Evolutionary conservation across 1,284 basidiomycete genomes (phyloP), one percentile per base, ranked within the genome.

Genomic region (Anthracocystis walkeri): DNA sequence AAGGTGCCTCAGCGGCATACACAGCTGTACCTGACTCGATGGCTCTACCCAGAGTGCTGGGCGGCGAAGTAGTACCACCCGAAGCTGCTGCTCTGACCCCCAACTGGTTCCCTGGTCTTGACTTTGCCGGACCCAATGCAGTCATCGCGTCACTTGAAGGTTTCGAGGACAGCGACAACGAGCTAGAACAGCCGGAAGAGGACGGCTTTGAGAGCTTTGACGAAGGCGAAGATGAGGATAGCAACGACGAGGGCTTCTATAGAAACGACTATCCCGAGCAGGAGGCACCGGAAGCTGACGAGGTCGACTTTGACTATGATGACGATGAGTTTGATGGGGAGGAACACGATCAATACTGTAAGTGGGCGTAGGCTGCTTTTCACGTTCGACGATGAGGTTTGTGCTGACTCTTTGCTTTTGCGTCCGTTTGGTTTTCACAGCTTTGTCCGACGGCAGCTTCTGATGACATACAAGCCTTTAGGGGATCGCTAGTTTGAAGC

Each of bases 221-320:
- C 25, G 80, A 83, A n/a, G 82, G 79, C 5, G 79, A 79, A 50
- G 79, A 83, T 46, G 82, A 84, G 48, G 82, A 84, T 48, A 81
- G 78, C 66, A 84, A 84, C 60, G 81, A 82, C 52, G 82, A 84
- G 60, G 82, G 77, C n/a, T 84, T 77, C 51, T 84, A 83, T 60
- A 41, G 77, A 7, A 84, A 84, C 62, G 82, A 84, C 46, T 84
- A 84, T 40, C 82, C 82, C 4, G 82, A 82, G 35, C 67, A 75
- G 21, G 82, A 84, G 46, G 57, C 73, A 23, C 59, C 69, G 1
- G 75, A 79, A 33, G 78, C 77, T 2, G 78, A 81, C n/a, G 78
- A 80, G 45, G 54, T 73, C 16, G 73, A 74, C n/a, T 64, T 66
- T 40, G 77, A 63, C 41, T 65, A 57, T 10, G 73, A 71, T 27